phyloP scores from a whole-genome alignment of 2,329 filamentous ascomycete species.

The Cladosporium cucumerinum region DNA sequence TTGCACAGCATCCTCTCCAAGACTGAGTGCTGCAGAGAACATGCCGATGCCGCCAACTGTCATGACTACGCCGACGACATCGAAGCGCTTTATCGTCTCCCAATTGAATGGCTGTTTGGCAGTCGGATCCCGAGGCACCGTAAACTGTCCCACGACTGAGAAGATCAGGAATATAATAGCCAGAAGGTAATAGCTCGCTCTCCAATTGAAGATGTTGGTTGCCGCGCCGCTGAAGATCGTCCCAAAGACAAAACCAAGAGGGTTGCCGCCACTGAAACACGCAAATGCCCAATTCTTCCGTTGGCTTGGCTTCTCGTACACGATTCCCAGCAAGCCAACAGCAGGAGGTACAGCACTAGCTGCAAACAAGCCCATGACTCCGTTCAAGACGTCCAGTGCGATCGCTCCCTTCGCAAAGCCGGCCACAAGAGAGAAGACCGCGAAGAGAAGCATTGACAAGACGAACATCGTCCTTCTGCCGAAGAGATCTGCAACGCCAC shows the following conservation, averaged over 20 bases:
- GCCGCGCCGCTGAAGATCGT: slow-evolving; percentile 62
- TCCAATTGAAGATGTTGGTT: slow-evolving; percentile 60
- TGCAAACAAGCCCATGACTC: slow-evolving; percentile 61
- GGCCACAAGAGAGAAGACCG: slow-evolving; percentile 54
- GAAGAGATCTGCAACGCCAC: slow-evolving; percentile 63
- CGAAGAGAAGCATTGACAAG: slow-evolving; percentile 57
- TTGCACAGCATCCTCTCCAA: slow-evolving; percentile 54
- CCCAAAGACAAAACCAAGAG: slow-evolving; percentile 55
- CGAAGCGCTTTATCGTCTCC: slow-evolving; percentile 56
- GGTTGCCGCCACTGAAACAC: slow-evolving; percentile 59
- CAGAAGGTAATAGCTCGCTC: slow-evolving; percentile 60
- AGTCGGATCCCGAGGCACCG: slow-evolving; percentile 56
- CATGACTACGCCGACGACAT: slow-evolving; percentile 58
- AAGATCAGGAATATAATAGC: slow-evolving; percentile 62
- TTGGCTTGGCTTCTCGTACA: slow-evolving; percentile 59
- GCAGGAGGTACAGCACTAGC: slow-evolving; percentile 63
- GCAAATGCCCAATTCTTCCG: slow-evolving; percentile 65
- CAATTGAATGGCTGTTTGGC: slow-evolving; percentile 44
- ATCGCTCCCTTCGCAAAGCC: slow-evolving; percentile 60
- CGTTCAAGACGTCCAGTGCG: slow-evolving; percentile 60
- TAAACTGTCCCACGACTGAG: slow-evolving; percentile 57
- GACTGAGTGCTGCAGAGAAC: slow-evolving; percentile 59
- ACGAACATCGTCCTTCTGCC: slow-evolving; percentile 59
- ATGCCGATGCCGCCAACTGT: slow-evolving; percentile 64
- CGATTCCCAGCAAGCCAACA: slow-evolving; percentile 60